These are phyloP conservation scores for Wickerhamiella musiphila DNA, from an alignment of 805 yeast genomes.

Conservation along the genomic window DNA sequence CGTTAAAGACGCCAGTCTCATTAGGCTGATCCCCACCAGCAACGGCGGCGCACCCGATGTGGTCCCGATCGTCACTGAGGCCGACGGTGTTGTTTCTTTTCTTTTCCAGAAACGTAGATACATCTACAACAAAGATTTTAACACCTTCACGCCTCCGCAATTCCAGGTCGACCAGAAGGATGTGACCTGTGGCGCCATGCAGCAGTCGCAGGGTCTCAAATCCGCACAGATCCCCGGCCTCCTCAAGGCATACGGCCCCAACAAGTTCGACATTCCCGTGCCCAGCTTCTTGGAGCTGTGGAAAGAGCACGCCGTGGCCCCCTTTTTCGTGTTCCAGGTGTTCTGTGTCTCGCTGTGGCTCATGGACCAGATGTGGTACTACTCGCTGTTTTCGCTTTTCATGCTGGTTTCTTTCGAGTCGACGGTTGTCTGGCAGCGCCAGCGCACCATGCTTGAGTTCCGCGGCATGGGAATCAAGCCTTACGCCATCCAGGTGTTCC, in stretches of 20 bases:
- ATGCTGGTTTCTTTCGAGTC: constrained; percentile 88
- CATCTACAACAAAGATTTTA: constrained; percentile 37
- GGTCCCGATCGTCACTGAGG: constrained; percentile 37
- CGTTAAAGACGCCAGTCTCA: constrained; percentile 48
- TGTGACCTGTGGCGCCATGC: constrained; percentile 41
- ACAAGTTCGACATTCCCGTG: constrained; percentile 84
- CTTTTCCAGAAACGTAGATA: constrained; percentile 86
- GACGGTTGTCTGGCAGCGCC: constrained; percentile 89
- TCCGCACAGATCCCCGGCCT: constrained; percentile 22
- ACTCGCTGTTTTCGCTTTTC: constrained; percentile 74
- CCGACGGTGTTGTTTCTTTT: constrained; percentile 48
- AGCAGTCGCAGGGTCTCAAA: constrained; percentile 33
- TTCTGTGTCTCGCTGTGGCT: constrained; percentile 93
- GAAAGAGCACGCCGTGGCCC: constrained; percentile 96
- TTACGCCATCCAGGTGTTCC: constrained; percentile 52
- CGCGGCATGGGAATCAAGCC: constrained; percentile 96
- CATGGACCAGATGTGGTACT: constrained; percentile 94
- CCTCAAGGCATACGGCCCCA: constrained; percentile 56
- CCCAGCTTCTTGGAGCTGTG: constrained; percentile 83
- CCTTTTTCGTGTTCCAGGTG: constrained; percentile 90
- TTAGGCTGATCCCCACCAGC: constrained; percentile 65
- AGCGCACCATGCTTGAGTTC: constrained; percentile 85
- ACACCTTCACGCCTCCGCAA: constrained; percentile 62
- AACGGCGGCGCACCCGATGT: constrained; percentile 78
- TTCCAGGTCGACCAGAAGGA: constrained; percentile 44